These are phyloP conservation scores for Hemisphaericaspora nanyangensis DNA, from an alignment of 805 yeast species.

Conservation along the genomic window DNA sequence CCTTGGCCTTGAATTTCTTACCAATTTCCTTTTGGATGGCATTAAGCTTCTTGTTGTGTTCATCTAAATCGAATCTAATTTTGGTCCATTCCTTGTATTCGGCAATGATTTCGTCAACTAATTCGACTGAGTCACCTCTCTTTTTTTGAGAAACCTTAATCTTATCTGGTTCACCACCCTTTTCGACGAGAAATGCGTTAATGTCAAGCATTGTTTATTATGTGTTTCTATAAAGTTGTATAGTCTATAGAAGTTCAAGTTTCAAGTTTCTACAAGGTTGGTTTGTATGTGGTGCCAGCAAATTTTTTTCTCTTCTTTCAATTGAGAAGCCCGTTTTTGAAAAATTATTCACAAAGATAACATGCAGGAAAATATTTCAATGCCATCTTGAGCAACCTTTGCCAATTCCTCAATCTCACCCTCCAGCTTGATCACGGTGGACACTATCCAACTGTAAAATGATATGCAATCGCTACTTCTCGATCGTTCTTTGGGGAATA, in stretches of 20 bases:
- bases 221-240: neutral
- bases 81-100: slow-evolving; percentile 93
- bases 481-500: slow-evolving; percentile 28
- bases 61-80: slow-evolving; percentile 79
- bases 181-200: slow-evolving; percentile 86
- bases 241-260: neutral
- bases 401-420: neutral
- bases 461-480: slow-evolving; percentile 37
- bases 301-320: too few relatives aligned
- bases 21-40: slow-evolving; percentile 92
- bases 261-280: neutral
- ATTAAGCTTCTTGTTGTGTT: slow-evolving; percentile 81
- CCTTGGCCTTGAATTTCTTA: slow-evolving; percentile 86
- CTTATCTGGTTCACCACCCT: slow-evolving; percentile 92
- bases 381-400: neutral
- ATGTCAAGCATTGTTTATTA: slow-evolving; percentile 75
- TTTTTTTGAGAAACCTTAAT: slow-evolving; percentile 88
- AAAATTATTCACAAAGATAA: neutral
- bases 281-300: too few relatives aligned
- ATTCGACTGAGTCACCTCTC: slow-evolving; percentile 90
- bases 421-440: too few relatives aligned
- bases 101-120: slow-evolving; percentile 90
- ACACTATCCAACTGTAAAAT: slow-evolving; percentile 1
- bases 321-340: too few relatives aligned
- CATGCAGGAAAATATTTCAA: neutral